Conservation (phyloP, 331 rosid genomes). For the Pyrus hybrid region DNA sequence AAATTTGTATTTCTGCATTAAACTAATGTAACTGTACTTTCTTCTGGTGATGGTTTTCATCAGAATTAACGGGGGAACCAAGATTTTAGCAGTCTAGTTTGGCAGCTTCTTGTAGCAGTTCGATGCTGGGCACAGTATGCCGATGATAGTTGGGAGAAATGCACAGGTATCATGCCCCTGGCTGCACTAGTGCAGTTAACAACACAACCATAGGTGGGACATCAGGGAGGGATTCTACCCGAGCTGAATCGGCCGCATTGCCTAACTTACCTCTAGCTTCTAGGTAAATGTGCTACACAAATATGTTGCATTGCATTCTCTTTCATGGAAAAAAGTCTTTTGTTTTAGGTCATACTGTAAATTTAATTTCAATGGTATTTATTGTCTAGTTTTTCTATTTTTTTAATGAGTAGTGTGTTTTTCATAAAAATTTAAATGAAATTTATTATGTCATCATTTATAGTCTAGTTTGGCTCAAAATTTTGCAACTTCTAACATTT, state of each 20-base stretch:
- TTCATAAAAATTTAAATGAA: not conserved
- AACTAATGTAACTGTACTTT: constrained; percentile 1
- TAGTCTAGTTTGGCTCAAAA: not conserved
- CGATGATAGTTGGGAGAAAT: constrained; percentile 81
- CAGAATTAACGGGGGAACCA: constrained; percentile 13
- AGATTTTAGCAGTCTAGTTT: constrained; percentile 34
- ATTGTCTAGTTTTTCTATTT: not conserved
- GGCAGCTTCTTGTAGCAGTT: constrained; percentile 34
- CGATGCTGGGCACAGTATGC: constrained; percentile 93
- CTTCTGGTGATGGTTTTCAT: constrained; percentile 2
- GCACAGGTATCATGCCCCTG: constrained; percentile 84
- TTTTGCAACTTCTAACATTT: not conserved
- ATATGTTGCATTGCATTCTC: not conserved
- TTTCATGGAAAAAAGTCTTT: not conserved
- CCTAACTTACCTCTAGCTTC: constrained; percentile 62
- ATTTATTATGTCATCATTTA: not conserved
- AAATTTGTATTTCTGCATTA: not conserved
- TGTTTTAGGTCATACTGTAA: not conserved
- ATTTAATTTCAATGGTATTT: not conserved
- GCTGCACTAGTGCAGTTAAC: constrained; percentile 98
- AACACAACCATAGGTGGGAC: constrained; percentile 71
- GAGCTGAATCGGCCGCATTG: constrained; percentile 74
- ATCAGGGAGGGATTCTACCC: constrained; percentile 73
- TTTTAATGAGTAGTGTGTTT: not conserved
- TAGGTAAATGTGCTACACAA: constrained; percentile 41